Base-by-base conservation (phyloP, 768 basidiomycete genomes). In the Calocybe cyanea region DNA sequence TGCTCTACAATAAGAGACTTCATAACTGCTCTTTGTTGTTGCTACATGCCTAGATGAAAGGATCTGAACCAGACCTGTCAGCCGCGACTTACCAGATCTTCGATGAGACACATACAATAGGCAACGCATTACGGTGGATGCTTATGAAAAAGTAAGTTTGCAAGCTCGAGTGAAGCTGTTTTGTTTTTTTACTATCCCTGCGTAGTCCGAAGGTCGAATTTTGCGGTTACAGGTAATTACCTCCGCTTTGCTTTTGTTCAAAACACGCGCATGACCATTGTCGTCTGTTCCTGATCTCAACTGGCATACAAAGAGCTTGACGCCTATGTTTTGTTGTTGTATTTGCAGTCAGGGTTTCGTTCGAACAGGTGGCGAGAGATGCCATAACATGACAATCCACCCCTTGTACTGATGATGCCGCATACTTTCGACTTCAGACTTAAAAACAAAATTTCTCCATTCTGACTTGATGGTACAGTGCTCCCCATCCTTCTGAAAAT, bases 61-160 rank as follows among this genome's bases (percentile, higher is more conserved):
- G 91, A 44, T 86, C 90, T 15, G 70, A 83, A 32, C 70, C 83
- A 0, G 89, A 94, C 60, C 72, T 93, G 53, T 88, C 90, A 14
- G 81, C 88, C 5, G 93, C 88, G 5, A 97, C 95, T 1, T 99
- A 84, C 68, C 89, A 88, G 61, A 85, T 98, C 37, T 74, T 84
- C 60, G 85, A 97, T 59, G 96, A 99, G 69, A 85, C 91, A 1
- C 95, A 99, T 65, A 98, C 95, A 1, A 80, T 98, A 20, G 96
- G 96, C 4, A 99, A 99, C 56, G 78, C 92, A 0, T 73, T 98
- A 31, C 70, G 95, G 28, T 99, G 93, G 93, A 98, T 98, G 86
- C 63, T 98, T 48, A 98, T 98, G 95, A 96, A 97, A 72, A 95
- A 99, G 96, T 98, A 55, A 45, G 35, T 24, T 44, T 11, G 3